Percentiles rank a stretch among this genome's conserved stretches.
Evolutionary conservation across 75 land plant species (phyloP).

Genomic region (Cryptomeria japonica): DNA sequence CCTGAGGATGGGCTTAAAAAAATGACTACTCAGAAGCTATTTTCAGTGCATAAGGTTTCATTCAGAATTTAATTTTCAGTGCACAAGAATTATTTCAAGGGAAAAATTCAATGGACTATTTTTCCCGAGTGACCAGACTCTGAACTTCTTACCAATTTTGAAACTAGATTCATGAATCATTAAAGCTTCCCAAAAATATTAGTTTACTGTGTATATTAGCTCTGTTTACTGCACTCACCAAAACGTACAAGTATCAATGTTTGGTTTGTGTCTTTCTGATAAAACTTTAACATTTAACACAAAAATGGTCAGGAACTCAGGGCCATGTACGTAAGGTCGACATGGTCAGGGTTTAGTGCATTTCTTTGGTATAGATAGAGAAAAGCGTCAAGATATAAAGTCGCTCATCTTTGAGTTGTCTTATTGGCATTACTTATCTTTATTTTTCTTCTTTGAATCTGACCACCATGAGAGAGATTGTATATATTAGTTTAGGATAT

Average conservation of each 20-base stretch:
- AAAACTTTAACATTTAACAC: not conserved
- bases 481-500: not conserved
- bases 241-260: not conserved
- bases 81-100: not conserved
- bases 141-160: not conserved
- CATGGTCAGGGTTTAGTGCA: not conserved
- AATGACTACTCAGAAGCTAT: not conserved
- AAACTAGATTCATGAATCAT: not conserved
- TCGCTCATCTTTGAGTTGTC: not conserved
- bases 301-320: not conserved
- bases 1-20: not conserved
- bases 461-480: not conserved
- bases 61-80: not conserved
- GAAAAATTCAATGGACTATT: not conserved
- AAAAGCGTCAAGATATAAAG: not conserved
- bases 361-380: not conserved
- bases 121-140: not conserved
- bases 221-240: not conserved
- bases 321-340: not conserved
- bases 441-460: not conserved
- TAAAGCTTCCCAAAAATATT: not conserved
- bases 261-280: not conserved
- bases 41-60: not conserved
- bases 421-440: not conserved
- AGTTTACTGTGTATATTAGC: not conserved